Evolutionary conservation across 2,329 filamentous ascomycete genomes (phyloP), one percentile per base, ranked within the genome.

Genomic region (Microcyclospora tardicrescens): DNA sequence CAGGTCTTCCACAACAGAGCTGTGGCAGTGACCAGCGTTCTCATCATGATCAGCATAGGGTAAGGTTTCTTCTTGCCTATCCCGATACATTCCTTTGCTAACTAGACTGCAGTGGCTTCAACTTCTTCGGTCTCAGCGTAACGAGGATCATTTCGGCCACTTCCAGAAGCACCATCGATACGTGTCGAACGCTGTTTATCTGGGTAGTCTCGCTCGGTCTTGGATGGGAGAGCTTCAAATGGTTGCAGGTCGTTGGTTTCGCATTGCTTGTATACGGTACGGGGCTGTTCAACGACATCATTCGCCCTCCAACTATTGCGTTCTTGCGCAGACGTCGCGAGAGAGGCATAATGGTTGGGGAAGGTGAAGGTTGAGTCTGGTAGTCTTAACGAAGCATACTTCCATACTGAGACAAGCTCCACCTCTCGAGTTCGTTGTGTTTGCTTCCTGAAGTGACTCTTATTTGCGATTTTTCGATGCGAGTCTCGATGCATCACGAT

Each of bases 41-140:
- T 93, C 42, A 96, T 96, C 59, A 98, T 98, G 91, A 73, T 98
- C 49, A 93, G 85, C 54, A 98, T 98, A 53, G 89, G 89, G 82
- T 93, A 75, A 58, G 76, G 68, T 10, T n/a, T n/a, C 14, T 15
- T 32, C 10, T 16, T 36, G 27, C 36, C 38, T 35, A 34, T 14
- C 36, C 19, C 13, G 13, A 28, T 9, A 35, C 3, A 13, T 15
- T 9, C 11, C 28, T 16, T 34, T 44, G 27, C 46, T 49, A 30
- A 52, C 39, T 27, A 24, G 16, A 19, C 31, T 27, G 27, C 45
- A 93, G 85, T 46, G 87, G 89, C 38, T 98, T 96, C 74, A 98
- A 98, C 66, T 98, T 93, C 69, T 98, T 98, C 61, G 91, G 91
- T 6, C 74, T 98, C 9, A 91, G 84, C 1, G 89, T 98, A 8